Percentiles rank a stretch among this genome's conserved stretches.
These are phyloP conservation scores for Monotropa hypopitys DNA, from an alignment of 179 eudicot genomes.

Conservation along the genomic window DNA sequence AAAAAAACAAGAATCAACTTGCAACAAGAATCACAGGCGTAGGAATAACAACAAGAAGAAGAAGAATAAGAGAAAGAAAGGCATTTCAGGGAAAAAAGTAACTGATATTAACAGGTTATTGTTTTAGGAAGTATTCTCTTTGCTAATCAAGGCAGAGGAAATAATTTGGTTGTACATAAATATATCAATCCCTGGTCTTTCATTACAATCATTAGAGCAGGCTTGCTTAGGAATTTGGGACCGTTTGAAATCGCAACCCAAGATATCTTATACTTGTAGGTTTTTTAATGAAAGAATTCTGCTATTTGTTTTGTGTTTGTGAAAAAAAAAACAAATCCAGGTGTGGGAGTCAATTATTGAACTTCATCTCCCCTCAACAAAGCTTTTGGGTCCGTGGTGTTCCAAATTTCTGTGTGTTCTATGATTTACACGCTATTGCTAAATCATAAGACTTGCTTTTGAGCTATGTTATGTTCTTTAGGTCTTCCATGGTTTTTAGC, in stretches of 20 bases:
- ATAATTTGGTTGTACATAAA: neutral
- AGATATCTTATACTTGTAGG: neutral
- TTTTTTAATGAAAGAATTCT: neutral
- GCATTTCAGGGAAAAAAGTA: constrained; percentile 23
- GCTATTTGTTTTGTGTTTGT: neutral
- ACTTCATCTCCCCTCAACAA: neutral
- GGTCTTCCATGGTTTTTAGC: neutral
- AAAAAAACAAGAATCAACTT: neutral
- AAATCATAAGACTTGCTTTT: neutral
- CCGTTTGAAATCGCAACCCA: neutral
- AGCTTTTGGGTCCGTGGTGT: neutral
- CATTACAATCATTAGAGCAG: neutral
- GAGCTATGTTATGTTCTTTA: neutral
- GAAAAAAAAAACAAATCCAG: neutral
- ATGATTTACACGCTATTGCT: neutral
- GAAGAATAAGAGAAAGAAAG: constrained; percentile 33
- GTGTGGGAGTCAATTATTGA: neutral
- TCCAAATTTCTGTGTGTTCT: neutral
- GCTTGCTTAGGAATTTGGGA: neutral
- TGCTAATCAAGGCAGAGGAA: neutral
- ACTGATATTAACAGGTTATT: constrained; percentile 53
- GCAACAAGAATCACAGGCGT: constrained; percentile 16
- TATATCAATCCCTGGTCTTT: constrained; percentile 1
- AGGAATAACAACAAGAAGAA: constrained; percentile 42
- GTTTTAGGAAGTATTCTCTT: neutral